Percentiles rank a stretch among this genome's conserved stretches.
Conservation (phyloP, 2,329 filamentous ascomycete genomes). For the Sarocladium brachiariae region DNA sequence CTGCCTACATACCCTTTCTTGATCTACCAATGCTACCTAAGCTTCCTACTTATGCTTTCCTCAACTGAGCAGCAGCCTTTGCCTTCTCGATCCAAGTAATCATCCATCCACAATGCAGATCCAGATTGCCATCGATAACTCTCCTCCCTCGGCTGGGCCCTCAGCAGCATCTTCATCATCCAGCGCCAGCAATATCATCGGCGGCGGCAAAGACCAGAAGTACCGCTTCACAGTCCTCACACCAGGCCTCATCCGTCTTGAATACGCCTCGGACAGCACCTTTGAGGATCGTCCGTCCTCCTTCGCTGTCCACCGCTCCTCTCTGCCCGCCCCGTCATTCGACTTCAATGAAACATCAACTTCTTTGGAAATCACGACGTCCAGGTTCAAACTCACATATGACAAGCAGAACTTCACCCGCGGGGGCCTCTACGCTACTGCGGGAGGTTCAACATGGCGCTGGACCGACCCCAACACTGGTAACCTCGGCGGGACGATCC, state of each 20-base stretch:
- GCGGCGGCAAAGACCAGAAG: conserved; percentile 19
- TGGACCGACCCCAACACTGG: conserved; percentile 37
- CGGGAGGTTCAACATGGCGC: conserved; percentile 41
- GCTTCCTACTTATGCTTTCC: no score
- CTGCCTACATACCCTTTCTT: no score
- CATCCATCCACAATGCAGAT: not conserved
- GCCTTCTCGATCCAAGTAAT: no score
- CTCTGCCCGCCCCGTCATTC: conserved; percentile 37
- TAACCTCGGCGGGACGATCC: conserved; percentile 40
- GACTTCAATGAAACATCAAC: conserved; percentile 37
- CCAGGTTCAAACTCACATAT: conserved; percentile 49
- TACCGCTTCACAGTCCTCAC: conserved; percentile 56
- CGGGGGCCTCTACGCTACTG: conserved; percentile 38
- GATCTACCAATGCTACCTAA: no score
- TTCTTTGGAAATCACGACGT: conserved; percentile 48
- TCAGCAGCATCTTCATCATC: not conserved
- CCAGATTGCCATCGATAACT: not conserved
- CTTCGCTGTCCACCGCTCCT: conserved; percentile 48
- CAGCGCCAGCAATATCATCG: conserved; percentile 9
- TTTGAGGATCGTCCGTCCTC: conserved; percentile 59
- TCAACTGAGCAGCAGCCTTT: no score
- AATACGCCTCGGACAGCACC: conserved; percentile 51
- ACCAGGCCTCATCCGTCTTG: conserved; percentile 50
- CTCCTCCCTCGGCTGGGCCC: not conserved
- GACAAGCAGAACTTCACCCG: conserved; percentile 48